Evolutionary conservation across 495 filamentous ascomycete genomes (phyloP).

Genomic region (Jackrogersella minutella): DNA sequence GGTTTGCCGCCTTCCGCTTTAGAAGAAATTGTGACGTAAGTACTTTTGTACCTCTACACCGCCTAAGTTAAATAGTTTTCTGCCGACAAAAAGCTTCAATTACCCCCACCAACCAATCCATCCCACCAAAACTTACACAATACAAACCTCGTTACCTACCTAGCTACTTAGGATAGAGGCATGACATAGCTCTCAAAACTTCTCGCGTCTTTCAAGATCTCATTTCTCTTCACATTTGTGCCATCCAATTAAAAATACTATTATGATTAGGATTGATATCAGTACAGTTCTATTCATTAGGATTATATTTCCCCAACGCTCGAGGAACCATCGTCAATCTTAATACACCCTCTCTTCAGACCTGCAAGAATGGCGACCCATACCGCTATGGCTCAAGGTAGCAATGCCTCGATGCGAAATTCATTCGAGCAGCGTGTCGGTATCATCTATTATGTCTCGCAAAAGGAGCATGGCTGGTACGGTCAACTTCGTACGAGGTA

Average conservation of each 20-base stretch:
- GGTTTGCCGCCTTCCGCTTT: too few relatives aligned
- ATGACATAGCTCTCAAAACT: neutral
- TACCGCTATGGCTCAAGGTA: constrained; percentile 46
- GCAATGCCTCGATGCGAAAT: constrained; percentile 41
- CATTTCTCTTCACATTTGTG: neutral
- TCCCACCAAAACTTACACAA: neutral
- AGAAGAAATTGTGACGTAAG: neutral
- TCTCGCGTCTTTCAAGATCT: neutral
- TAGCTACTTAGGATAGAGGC: neutral
- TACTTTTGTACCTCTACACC: neutral
- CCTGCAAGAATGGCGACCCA: constrained; percentile 40
- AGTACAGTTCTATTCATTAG: neutral
- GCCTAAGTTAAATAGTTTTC: constrained; percentile 10
- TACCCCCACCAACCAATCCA: neutral
- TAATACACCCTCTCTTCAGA: neutral
- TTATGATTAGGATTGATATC: neutral
- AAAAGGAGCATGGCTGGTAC: constrained; percentile 38
- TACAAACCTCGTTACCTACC: neutral
- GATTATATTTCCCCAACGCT: neutral
- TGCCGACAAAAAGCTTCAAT: constrained; percentile 25
- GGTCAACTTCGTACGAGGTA: constrained; percentile 42
- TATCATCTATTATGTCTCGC: constrained; percentile 39
- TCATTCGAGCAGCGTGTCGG: constrained; percentile 42
- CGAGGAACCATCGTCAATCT: neutral
- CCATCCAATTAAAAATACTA: neutral